Conservation (phyloP, 129 eudicot species). For the Sambucus nigra region DNA sequence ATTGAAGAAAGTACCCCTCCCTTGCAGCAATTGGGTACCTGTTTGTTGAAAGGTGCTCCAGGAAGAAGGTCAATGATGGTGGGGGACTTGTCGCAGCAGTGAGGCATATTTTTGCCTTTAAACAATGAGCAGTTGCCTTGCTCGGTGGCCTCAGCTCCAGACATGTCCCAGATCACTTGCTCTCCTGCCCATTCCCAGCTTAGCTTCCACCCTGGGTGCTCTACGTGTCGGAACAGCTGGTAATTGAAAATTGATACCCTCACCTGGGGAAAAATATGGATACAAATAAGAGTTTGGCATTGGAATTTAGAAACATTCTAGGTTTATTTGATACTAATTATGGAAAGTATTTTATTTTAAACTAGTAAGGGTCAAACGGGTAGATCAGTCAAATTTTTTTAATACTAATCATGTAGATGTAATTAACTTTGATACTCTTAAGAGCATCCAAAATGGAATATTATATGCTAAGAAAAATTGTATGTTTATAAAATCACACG, state of each 20-base stretch:
- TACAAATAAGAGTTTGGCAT: no score
- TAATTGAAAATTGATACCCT: slow-evolving; percentile 47
- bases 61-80: slow-evolving; percentile 76
- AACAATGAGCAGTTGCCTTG: slow-evolving; percentile 57
- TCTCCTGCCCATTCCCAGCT: slow-evolving; percentile 63
- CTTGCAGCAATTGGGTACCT: slow-evolving; percentile 69
- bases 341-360: no score
- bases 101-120: slow-evolving; percentile 34
- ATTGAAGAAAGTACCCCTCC: slow-evolving; percentile 61
- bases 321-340: no score
- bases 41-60: slow-evolving; percentile 45
- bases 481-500: no score
- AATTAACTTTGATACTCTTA: no score
- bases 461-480: no score
- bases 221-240: slow-evolving; percentile 65
- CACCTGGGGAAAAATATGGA: no score
- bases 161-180: slow-evolving; percentile 60
- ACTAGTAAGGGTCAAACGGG: no score
- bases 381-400: no score
- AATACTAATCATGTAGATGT: no score
- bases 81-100: slow-evolving; percentile 58
- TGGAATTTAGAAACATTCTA: no score
- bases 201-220: slow-evolving; percentile 70
- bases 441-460: no score
- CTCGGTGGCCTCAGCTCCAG: slow-evolving; percentile 75